A percentile compares a stretch with the other conserved stretches of the same genome.
phyloP scores from a whole-genome alignment of 768 basidiomycete genomes.

The Mycena rosella region DNA sequence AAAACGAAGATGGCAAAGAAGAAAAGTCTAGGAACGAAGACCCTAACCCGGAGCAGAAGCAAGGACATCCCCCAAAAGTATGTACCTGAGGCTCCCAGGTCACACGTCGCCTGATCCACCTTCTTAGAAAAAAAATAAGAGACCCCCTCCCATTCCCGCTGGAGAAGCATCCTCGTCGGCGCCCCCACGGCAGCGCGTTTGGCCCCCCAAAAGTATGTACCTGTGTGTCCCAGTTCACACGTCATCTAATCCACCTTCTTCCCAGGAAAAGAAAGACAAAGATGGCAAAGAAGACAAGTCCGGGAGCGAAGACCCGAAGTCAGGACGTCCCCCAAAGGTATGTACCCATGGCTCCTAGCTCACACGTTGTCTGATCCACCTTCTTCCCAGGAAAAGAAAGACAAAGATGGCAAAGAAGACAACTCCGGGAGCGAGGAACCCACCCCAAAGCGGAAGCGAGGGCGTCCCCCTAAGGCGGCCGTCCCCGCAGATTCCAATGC shows the following conservation, averaged over 20 bases:
- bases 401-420: conserved; percentile 32
- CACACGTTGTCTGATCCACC: conserved; percentile 37
- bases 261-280: conserved; percentile 35
- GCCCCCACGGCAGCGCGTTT: conserved; percentile 68
- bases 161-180: conserved; percentile 51
- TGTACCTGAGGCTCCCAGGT: too few relatives aligned
- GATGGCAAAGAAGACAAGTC: conserved; percentile 42
- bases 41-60: too few relatives aligned
- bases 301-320: conserved; percentile 64
- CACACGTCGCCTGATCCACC: too few relatives aligned
- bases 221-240: conserved; percentile 37
- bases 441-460: conserved; percentile 74
- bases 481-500: conserved; percentile 66
- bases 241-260: conserved; percentile 35
- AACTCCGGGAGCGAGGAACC: conserved; percentile 60
- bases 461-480: conserved; percentile 79
- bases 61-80: too few relatives aligned
- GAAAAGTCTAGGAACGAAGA: conserved; percentile 49
- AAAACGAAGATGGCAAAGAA: conserved; percentile 34
- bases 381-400: conserved; percentile 34
- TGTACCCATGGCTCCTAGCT: conserved; percentile 37
- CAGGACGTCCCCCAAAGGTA: conserved; percentile 84
- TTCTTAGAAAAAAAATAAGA: conserved; percentile 85
- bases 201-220: conserved; percentile 72
- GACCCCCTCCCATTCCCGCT: conserved; percentile 63